phyloP scores from a whole-genome alignment of 2,329 filamentous ascomycete species.

The Aureobasidium uvarum region DNA sequence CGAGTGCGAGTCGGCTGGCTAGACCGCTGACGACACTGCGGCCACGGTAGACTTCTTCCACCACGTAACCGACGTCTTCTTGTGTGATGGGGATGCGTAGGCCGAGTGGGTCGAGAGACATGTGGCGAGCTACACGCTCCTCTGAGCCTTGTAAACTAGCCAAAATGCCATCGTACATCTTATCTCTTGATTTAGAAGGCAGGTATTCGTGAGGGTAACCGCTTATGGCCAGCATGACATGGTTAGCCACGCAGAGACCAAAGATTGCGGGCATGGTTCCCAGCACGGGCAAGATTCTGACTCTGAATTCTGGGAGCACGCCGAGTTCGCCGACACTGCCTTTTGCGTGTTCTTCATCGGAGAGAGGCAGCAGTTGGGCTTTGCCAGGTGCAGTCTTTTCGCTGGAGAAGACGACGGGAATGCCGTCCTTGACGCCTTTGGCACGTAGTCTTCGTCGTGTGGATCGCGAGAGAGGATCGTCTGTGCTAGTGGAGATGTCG shows the following conservation, averaged over 20 bases:
- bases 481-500: constrained; percentile 82
- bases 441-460: constrained; percentile 76
- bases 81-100: constrained; percentile 75
- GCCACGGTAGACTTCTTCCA: constrained; percentile 85
- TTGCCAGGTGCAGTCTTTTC: constrained; percentile 90
- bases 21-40: constrained; percentile 81
- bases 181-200: constrained; percentile 76
- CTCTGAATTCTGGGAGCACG: constrained; percentile 86
- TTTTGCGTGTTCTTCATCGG: constrained; percentile 84
- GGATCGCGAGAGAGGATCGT: constrained; percentile 82
- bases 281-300: constrained; percentile 89
- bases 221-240: constrained; percentile 77
- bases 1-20: constrained; percentile 72
- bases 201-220: constrained; percentile 86
- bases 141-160: constrained; percentile 73
- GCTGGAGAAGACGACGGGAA: constrained; percentile 88
- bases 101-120: constrained; percentile 60
- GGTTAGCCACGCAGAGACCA: constrained; percentile 86
- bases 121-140: constrained; percentile 66
- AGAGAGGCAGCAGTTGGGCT: constrained; percentile 79
- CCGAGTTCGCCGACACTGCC: constrained; percentile 83
- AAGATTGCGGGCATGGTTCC: constrained; percentile 98
- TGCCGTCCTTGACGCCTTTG: constrained; percentile 75
- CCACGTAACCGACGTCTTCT: constrained; percentile 80
- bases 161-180: constrained; percentile 85